A percentile compares a stretch with the other conserved stretches of the same genome.
These are phyloP conservation scores for Sergeia podlipaevii DNA, from an alignment of 208 protist genomes.

Conservation along the genomic window DNA sequence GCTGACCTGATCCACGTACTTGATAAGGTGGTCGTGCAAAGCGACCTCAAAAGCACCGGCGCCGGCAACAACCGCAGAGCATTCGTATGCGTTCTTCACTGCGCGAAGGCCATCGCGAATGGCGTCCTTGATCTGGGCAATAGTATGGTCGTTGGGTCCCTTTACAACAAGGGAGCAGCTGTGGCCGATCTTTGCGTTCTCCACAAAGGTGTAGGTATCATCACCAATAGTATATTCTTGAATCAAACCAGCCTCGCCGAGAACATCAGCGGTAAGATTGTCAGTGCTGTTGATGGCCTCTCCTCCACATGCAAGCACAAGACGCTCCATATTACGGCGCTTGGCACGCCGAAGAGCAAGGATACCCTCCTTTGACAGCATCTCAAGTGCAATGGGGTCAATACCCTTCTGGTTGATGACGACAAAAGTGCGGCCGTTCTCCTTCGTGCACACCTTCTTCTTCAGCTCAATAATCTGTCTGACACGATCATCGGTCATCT, in stretches of 20 bases:
- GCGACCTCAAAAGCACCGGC: slow-evolving; percentile 99
- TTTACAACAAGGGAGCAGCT: slow-evolving; percentile 99
- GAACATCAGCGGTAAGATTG: slow-evolving; percentile 90
- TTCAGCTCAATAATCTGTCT: slow-evolving; percentile 99
- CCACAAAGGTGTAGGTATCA: slow-evolving; percentile 99
- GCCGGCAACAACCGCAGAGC: slow-evolving; percentile 94
- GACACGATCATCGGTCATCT: slow-evolving; percentile 97
- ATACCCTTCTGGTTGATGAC: slow-evolving; percentile 99
- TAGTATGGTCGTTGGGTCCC: slow-evolving; percentile 98
- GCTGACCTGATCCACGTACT: slow-evolving; percentile 82
- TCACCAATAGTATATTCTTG: slow-evolving; percentile 99
- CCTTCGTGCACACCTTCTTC: slow-evolving; percentile 93
- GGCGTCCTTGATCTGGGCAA: slow-evolving; percentile 99
- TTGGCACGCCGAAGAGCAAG: slow-evolving; percentile 99
- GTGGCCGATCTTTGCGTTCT: slow-evolving; percentile 94
- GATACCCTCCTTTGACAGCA: slow-evolving; percentile 99
- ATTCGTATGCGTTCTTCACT: slow-evolving; percentile 98
- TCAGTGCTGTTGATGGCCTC: slow-evolving; percentile 98
- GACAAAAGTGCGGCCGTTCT: slow-evolving; percentile 96
- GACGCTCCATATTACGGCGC: slow-evolving; percentile 99
- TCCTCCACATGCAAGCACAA: slow-evolving; percentile 97
- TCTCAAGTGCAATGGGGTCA: slow-evolving; percentile 99
- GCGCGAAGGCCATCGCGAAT: slow-evolving; percentile 98
- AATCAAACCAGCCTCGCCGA: slow-evolving; percentile 97
- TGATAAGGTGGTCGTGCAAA: slow-evolving; percentile 90